Evolutionary conservation across 139 green algal species (phyloP).

Genomic region (Spirogloea muscicola): DNA sequence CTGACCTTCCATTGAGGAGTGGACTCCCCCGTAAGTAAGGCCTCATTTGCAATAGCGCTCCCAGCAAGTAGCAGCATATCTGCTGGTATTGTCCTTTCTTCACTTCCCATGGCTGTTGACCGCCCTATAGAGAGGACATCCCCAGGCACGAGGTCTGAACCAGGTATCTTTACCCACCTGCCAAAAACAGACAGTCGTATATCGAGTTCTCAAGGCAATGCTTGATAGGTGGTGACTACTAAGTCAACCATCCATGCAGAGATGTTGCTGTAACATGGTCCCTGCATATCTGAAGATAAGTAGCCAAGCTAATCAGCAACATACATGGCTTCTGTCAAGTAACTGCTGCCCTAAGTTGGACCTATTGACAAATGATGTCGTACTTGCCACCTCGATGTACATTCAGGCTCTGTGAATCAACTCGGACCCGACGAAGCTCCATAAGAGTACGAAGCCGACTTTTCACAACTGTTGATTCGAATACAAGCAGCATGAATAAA

Average conservation of each 20-base stretch:
- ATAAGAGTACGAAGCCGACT: slow-evolving; percentile 81
- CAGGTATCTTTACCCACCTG: slow-evolving; percentile 58
- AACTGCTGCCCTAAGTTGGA: not conserved
- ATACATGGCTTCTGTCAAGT: not conserved
- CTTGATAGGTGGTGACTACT: too few species aligned
- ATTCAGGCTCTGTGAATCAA: slow-evolving; percentile 69
- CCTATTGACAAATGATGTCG: not conserved
- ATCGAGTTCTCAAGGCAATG: too few species aligned
- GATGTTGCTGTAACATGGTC: too few species aligned
- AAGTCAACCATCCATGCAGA: too few species aligned
- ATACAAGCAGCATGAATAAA: slow-evolving; percentile 93
- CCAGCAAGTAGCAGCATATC: slow-evolving; percentile 88
- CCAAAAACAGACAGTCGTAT: slow-evolving; percentile 32
- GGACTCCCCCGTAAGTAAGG: slow-evolving; percentile 82
- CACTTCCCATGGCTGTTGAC: slow-evolving; percentile 24
- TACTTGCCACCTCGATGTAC: slow-evolving; percentile 48
- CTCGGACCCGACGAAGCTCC: slow-evolving; percentile 77
- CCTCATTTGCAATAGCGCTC: slow-evolving; percentile 90
- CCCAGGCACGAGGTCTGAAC: slow-evolving; percentile 74
- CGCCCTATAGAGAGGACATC: slow-evolving; percentile 91
- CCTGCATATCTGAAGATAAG: too few species aligned
- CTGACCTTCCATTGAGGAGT: slow-evolving; percentile 60
- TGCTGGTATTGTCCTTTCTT: slow-evolving; percentile 64
- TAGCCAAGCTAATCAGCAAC: too few species aligned
- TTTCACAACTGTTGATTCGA: slow-evolving; percentile 91